Evolutionary conservation across 441 rosid genomes (phyloP).

Genomic region (Gossypium trilobum): DNA sequence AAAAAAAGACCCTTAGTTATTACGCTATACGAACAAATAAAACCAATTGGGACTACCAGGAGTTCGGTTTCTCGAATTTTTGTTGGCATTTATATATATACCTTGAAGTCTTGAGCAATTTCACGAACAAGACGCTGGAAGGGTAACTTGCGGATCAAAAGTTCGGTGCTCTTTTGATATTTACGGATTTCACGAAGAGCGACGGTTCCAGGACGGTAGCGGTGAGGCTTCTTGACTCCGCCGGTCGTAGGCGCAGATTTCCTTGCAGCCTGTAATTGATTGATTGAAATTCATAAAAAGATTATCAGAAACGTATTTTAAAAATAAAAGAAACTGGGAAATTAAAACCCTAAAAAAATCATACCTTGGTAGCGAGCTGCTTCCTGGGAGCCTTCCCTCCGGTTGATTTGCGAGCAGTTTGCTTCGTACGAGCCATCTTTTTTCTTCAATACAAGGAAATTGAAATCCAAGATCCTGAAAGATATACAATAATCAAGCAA

Average conservation of each 20-base stretch:
- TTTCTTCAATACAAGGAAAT: not conserved
- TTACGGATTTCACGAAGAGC: constrained; percentile 61
- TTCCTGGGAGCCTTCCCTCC: constrained; percentile 61
- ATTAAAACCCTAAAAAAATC: not conserved
- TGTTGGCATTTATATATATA: not conserved
- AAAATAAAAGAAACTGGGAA: not conserved
- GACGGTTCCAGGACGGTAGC: constrained; percentile 61
- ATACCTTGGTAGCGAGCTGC: constrained; percentile 57
- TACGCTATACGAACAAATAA: not conserved
- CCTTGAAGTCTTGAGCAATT: constrained; percentile 61
- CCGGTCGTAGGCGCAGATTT: constrained; percentile 62
- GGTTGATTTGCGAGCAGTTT: constrained; percentile 55
- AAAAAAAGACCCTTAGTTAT: too few relatives aligned
- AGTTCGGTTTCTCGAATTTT: not conserved
- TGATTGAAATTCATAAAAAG: not conserved
- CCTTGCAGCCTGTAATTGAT: constrained; percentile 41
- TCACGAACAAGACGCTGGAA: constrained; percentile 59
- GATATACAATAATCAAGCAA: not conserved
- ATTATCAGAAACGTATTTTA: not conserved
- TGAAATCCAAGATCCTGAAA: not conserved
- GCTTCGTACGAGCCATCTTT: constrained; percentile 57
- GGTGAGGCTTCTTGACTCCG: constrained; percentile 68
- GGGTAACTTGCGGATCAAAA: constrained; percentile 50
- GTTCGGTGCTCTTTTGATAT: constrained; percentile 53
- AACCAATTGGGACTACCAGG: not conserved